These are phyloP conservation scores for Lasiosphaeriaceae sp. DNA, from an alignment of 495 filamentous ascomycete genomes.

Conservation along the genomic window DNA sequence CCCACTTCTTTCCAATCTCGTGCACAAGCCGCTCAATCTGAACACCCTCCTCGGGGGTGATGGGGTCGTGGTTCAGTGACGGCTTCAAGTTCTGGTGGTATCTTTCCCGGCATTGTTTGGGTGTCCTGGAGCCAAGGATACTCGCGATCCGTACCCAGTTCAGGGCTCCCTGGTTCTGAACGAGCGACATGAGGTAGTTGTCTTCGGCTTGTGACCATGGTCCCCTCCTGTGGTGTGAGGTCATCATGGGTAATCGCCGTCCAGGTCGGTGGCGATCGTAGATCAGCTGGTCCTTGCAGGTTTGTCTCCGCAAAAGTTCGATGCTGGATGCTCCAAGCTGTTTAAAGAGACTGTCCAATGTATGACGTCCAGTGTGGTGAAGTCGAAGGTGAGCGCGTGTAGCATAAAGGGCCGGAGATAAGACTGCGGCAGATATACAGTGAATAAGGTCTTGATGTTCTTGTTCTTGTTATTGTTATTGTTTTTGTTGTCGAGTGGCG, in stretches of 20 bases:
- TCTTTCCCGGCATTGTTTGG: slow-evolving; percentile 94
- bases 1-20: slow-evolving; percentile 89
- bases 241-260: not conserved
- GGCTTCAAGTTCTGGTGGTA: slow-evolving; percentile 97
- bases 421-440: too few species aligned
- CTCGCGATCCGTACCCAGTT: slow-evolving; percentile 92
- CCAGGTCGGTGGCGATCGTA: not conserved
- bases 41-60: slow-evolving; percentile 82
- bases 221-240: slow-evolving; percentile 39
- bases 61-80: slow-evolving; percentile 82
- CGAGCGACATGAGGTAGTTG: slow-evolving; percentile 63
- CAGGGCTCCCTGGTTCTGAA: slow-evolving; percentile 70
- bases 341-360: too few species aligned
- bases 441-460: too few species aligned
- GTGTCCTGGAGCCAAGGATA: slow-evolving; percentile 70
- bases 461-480: too few species aligned
- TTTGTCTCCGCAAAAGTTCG: too few species aligned
- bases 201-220: slow-evolving; percentile 90
- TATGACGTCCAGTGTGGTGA: too few species aligned
- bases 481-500: too few species aligned
- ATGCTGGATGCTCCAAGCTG: too few species aligned
- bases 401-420: too few species aligned
- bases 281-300: too few species aligned
- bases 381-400: too few species aligned
- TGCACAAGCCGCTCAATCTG: slow-evolving; percentile 76